Base-by-base conservation (phyloP, 306 rosid genomes). In the Clitoria ternatea region DNA sequence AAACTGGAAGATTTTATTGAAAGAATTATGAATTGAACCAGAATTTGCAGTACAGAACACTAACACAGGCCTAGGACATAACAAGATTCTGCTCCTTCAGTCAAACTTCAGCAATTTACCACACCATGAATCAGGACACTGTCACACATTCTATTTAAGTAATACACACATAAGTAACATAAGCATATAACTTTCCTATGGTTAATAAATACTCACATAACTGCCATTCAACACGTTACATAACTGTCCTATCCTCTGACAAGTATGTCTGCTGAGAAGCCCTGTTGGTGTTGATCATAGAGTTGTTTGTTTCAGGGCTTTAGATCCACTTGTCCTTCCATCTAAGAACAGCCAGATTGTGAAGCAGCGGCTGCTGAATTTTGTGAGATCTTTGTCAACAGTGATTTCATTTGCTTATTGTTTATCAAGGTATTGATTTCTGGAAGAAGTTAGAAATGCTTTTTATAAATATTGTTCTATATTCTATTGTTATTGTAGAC, bases 321-420 rank as follows among this genome's bases (percentile, higher is more conserved):
- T 95, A 73, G 96, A 95, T 81, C 91, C 96, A 30, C 35, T 95
- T 35, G 86, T 86, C 79, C 80, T 95, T 67, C 84, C 92, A 33
- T 89, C 97, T 36, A 85, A 78, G 74, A 84, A 88, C 50, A 84
- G 96, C 85, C 99, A 95, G 77, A 91, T 54, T 30, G 95, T 95
- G 61, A 95, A 95, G 83, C 96, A 83, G 68, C 82, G 99, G 66
- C 82, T 91, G 70, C 72, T 95, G 70, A 86, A 82, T 79, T 94
- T 95, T 85, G 80, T 82, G 73, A 85, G 77, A 72, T 86, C 97
- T 30, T 73, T 95, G 73, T 91, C 99, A 0, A 95, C 97, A 1
- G 97, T 95, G 80, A 85, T 95, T 42, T 90, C 97, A 54, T 89
- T 91, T 79, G 90, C 97, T 18, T 89, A 83, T 67, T 91, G 96